A percentile compares a stretch with the other conserved stretches of the same genome.
These are phyloP conservation scores for Rachicladosporium sp. DNA, from an alignment of 2,329 filamentous ascomycete genomes.

Conservation along the genomic window DNA sequence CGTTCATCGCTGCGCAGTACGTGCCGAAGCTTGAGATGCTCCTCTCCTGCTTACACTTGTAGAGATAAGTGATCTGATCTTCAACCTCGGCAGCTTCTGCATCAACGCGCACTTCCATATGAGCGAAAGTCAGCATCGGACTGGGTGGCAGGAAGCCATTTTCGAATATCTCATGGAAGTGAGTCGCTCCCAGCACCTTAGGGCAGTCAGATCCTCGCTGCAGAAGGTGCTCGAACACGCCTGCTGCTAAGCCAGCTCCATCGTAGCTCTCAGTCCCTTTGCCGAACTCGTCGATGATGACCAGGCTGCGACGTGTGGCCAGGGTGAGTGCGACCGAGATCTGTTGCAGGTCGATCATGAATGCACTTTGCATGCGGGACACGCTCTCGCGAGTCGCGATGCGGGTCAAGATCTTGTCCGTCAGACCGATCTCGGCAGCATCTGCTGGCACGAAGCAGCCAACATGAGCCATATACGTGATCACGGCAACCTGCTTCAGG, in stretches of 20 bases:
- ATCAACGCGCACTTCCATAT: constrained; percentile 61
- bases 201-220: constrained; percentile 37
- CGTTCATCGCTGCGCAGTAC: constrained; percentile 74
- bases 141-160: constrained; percentile 42
- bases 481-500: constrained; percentile 81
- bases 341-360: constrained; percentile 79
- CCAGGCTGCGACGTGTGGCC: constrained; percentile 61
- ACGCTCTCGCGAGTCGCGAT: constrained; percentile 64
- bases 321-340: constrained; percentile 64
- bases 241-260: constrained; percentile 52
- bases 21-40: constrained; percentile 76
- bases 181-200: constrained; percentile 50
- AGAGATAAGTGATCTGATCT: constrained; percentile 38
- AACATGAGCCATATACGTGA: constrained; percentile 84
- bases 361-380: constrained; percentile 51
- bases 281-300: constrained; percentile 89
- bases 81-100: constrained; percentile 37
- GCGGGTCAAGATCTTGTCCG: constrained; percentile 82
- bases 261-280: constrained; percentile 55
- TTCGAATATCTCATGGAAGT: constrained; percentile 65
- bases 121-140: constrained; percentile 45
- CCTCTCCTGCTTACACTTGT: constrained; percentile 41
- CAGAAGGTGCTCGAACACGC: constrained; percentile 47
- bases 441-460: constrained; percentile 84
- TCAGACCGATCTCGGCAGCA: constrained; percentile 65